Percentiles rank a stretch among this genome's conserved stretches.
phyloP scores from a whole-genome alignment of 768 basidiomycete genomes.

The Sutorius australiensis region DNA sequence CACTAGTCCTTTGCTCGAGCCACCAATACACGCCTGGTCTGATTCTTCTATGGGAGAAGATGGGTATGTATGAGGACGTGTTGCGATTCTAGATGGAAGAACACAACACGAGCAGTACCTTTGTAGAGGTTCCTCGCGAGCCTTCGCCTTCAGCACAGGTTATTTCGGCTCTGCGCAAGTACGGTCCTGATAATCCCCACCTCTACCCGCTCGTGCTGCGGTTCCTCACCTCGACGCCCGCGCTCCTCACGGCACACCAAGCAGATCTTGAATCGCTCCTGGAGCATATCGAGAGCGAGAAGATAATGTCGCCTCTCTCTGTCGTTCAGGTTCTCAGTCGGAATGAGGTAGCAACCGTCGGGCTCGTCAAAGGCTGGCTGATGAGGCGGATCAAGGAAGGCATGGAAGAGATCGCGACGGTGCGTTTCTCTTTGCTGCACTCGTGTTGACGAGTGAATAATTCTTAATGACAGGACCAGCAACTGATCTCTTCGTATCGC shows the following conservation, averaged over 20 bases:
- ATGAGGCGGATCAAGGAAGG: conserved; percentile 72
- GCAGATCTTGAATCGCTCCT: conserved; percentile 69
- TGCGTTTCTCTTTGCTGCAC: conserved; percentile 36
- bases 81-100: conserved; percentile 89
- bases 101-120: conserved; percentile 29
- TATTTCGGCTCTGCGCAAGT: conserved; percentile 65
- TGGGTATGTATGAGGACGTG: conserved; percentile 96
- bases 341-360: conserved; percentile 88
- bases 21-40: conserved; percentile 78
- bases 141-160: conserved; percentile 42
- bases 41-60: conserved; percentile 86
- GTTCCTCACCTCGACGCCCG: conserved; percentile 82
- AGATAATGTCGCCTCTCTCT: conserved; percentile 84
- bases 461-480: conserved; percentile 60
- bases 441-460: not conserved
- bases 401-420: conserved; percentile 73
- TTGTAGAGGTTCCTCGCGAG: conserved; percentile 25
- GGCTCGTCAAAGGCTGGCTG: conserved; percentile 89
- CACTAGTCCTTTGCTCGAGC: conserved; percentile 91
- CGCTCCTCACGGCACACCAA: conserved; percentile 66
- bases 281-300: conserved; percentile 73
- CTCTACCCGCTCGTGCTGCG: conserved; percentile 86
- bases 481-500: conserved; percentile 84
- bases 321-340: conserved; percentile 86
- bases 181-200: conserved; percentile 68